These are phyloP conservation scores for Solanum corneliomulleri DNA, from an alignment of 257 asterid genomes.

Conservation along the genomic window DNA sequence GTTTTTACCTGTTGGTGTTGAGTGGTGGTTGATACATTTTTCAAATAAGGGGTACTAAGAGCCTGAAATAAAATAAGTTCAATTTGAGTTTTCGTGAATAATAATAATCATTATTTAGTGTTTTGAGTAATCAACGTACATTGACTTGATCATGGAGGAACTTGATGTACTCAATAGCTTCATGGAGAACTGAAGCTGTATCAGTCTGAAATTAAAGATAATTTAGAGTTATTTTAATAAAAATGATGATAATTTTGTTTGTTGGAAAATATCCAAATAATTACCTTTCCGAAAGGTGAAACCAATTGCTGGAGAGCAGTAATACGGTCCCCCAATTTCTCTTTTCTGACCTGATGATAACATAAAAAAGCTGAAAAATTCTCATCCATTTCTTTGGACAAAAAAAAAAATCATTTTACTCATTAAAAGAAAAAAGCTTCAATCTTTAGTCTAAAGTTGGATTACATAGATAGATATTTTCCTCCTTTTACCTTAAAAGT, in stretches of 20 bases:
- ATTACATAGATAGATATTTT: neutral
- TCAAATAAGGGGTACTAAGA: conserved; percentile 58
- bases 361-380: conserved; percentile 18
- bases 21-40: conserved; percentile 40
- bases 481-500: conserved; percentile 39
- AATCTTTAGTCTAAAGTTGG: conserved; percentile 2
- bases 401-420: conserved; percentile 1
- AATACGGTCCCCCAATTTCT: conserved; percentile 87
- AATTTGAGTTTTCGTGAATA: neutral
- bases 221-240: neutral
- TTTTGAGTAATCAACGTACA: conserved; percentile 29
- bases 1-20: conserved; percentile 47
- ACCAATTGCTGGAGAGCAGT: conserved; percentile 96
- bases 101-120: neutral
- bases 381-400: conserved; percentile 23
- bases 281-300: conserved; percentile 96
- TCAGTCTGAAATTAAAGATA: conserved; percentile 47
- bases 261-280: neutral
- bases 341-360: conserved; percentile 75
- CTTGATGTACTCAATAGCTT: conserved; percentile 82
- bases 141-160: conserved; percentile 86
- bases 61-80: conserved; percentile 27
- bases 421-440: conserved; percentile 8
- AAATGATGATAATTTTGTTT: neutral
- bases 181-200: conserved; percentile 95